Conservation (phyloP, 768 basidiomycete species). For the Chlorophyllum brunneum region DNA sequence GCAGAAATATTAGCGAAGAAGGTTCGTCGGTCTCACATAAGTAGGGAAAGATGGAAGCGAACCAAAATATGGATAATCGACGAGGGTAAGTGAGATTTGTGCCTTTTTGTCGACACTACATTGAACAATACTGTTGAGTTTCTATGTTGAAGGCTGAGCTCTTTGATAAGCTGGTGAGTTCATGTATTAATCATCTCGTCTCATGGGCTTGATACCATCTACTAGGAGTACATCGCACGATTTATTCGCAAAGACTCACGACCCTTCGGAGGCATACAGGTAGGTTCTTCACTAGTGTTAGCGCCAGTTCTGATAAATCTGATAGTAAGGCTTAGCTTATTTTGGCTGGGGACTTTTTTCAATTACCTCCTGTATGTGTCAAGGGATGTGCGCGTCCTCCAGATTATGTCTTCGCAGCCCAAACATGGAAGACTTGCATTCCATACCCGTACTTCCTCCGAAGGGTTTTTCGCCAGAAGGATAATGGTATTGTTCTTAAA, state of each 20-base stretch:
- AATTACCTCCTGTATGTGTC: slow-evolving; percentile 68
- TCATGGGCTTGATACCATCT: slow-evolving; percentile 21
- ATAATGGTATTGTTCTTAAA: slow-evolving; percentile 41
- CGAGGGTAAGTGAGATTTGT: slow-evolving; percentile 46
- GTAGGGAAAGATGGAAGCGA: slow-evolving; percentile 44
- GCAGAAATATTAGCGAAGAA: slow-evolving; percentile 36
- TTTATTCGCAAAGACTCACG: slow-evolving; percentile 33
- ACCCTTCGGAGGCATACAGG: slow-evolving; percentile 73
- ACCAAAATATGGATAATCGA: slow-evolving; percentile 63
- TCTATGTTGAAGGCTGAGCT: slow-evolving; percentile 72
- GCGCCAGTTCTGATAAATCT: not conserved
- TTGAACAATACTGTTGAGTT: slow-evolving; percentile 30
- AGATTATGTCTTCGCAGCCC: slow-evolving; percentile 62
- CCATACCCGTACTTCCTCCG: slow-evolving; percentile 40
- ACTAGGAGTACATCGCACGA: slow-evolving; percentile 36
- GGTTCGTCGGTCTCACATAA: slow-evolving; percentile 18
- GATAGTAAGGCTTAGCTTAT: slow-evolving; percentile 44
- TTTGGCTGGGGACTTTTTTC: slow-evolving; percentile 77
- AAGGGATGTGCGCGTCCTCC: slow-evolving; percentile 14
- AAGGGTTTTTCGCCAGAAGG: slow-evolving; percentile 72
- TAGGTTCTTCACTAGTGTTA: slow-evolving; percentile 14
- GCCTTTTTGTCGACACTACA: not conserved
- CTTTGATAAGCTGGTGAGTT: slow-evolving; percentile 65
- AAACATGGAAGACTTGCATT: slow-evolving; percentile 56
- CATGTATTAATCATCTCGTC: not conserved